Evolutionary conservation across 805 yeast species (phyloP).

Genomic region (Kluyveromyces lactis): DNA sequence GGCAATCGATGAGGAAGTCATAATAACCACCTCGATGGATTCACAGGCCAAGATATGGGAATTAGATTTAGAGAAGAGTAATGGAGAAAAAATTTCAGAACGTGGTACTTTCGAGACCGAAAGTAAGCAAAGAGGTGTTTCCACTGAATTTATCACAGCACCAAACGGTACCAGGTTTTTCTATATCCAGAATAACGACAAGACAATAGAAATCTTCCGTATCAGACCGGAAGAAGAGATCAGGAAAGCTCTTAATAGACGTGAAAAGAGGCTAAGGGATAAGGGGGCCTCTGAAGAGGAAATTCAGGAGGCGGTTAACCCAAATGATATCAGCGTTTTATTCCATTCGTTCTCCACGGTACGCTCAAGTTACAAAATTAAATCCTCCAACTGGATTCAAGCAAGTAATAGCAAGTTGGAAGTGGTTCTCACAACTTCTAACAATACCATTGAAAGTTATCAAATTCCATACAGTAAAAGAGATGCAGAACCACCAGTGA

Average conservation of each 20-base stretch:
- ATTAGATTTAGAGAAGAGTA: slow-evolving; percentile 46
- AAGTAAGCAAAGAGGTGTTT: slow-evolving; percentile 63
- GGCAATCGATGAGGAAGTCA: slow-evolving; percentile 39
- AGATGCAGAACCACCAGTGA: slow-evolving; percentile 36
- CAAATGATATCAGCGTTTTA: slow-evolving; percentile 44
- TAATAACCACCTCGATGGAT: slow-evolving; percentile 70
- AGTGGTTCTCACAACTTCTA: slow-evolving; percentile 54
- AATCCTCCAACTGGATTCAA: slow-evolving; percentile 57
- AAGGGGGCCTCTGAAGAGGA: slow-evolving; percentile 60
- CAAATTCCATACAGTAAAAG: slow-evolving; percentile 49
- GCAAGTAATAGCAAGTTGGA: slow-evolving; percentile 43
- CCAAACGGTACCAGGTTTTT: slow-evolving; percentile 35
- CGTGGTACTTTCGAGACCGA: slow-evolving; percentile 66
- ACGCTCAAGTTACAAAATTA: slow-evolving; percentile 56
- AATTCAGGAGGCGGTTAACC: slow-evolving; percentile 40
- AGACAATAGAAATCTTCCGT: slow-evolving; percentile 72
- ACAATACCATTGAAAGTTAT: slow-evolving; percentile 71
- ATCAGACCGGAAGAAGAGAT: slow-evolving; percentile 71
- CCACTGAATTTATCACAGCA: slow-evolving; percentile 39
- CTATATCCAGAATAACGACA: slow-evolving; percentile 70
- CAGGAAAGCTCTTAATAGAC: slow-evolving; percentile 62
- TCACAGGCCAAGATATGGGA: slow-evolving; percentile 81
- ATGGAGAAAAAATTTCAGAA: slow-evolving; percentile 45
- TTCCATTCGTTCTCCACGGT: slow-evolving; percentile 63
- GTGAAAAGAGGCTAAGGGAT: slow-evolving; percentile 70